Evolutionary conservation across 345 rosid genomes (phyloP), one percentile per base, ranked within the genome.

Genomic region (Reutealis trisperma): DNA sequence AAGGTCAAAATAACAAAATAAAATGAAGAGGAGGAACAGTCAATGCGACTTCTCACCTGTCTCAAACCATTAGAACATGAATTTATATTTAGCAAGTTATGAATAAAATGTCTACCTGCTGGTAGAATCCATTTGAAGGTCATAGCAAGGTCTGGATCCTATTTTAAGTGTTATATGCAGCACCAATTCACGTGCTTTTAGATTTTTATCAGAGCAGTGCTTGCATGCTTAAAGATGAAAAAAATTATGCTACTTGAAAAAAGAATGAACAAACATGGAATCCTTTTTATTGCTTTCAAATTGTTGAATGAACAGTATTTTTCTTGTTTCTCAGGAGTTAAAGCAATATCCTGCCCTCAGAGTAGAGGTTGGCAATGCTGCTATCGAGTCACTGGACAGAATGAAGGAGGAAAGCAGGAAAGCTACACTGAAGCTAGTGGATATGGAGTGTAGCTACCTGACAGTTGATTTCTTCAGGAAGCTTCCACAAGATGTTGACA

Each of bases 401-500:
- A 96, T 96, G 99, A 91, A 87, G 79, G 97, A 90, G 24, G 88
- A 82, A 67, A 96, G 99, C 86, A 90, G 85, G 86, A 96, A 94
- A 84, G 93, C 99, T 51, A 86, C 99, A 55, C 92, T 92, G 74
- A 90, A 91, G 84, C 87, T 96, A 67, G 99, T 96, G 8, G 98
- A 96, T 71, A 96, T 96, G 99, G 99, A 96, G 80, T 83, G 89
- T 75, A 85, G 97, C 80, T 96, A 96, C 87, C 86, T 94, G 71
- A 96, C 98, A 18, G 97, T 96, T 72, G 98, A 96, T 80, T 96
- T 90, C 87, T 96, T 96, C 86, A 88, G 99, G 81, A 96, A 90
- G 84, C 97, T 96, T 84, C 99, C 99, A 62, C 98, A 92, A 84
- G 99, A 96, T 87, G 89, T 85, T 25, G 99, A 96, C 78, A 96